Base-by-base conservation (phyloP, 1,139 yeast species). In the Geotrichum citri-aurantii region DNA sequence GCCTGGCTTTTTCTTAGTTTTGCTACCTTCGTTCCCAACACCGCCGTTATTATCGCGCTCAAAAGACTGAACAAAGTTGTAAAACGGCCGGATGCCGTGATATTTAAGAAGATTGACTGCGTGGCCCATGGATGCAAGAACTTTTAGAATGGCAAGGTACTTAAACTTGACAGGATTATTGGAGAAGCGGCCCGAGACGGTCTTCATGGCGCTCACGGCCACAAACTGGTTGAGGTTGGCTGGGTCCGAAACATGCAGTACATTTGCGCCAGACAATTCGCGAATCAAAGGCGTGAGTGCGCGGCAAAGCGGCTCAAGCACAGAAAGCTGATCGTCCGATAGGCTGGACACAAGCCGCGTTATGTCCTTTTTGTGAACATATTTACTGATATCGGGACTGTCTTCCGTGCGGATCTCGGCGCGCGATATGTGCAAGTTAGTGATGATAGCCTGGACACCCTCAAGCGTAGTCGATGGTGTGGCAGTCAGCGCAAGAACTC, bases 401-500 rank as follows among this genome's bases (percentile, higher is more conserved):
- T 81, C 82, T 68, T 95, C 99, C 0, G 97, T 88, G 62, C 98
- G 76, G 23, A 92, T 83, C 70, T 92, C 98, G 48, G 92, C 84
- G 59, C 80, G 80, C 0, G 97, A 85, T 1, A 95, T 87, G 53
- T 74, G 74, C 61, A 95, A 73, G 66, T 89, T 89, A 58, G 82
- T 80, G 1, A 93, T 84, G 42, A 93, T 85, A 57, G 83, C 86
- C 70, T 95, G 98, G 0, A 95, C 95, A 0, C 95, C 91, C 61
- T 88, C 96, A 1, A 90, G 81, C 59, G 87, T 86, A 0, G 95
- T 78, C 0, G 96, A 92, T 0, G 99, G 99, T 0, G 99, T 95
- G 0, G 99, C 99, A 0, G 99, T 91, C 62, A 95, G 76, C 0
- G 97, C 98, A 55, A 93, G 72, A 0, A 91, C 77, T 52, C 99